phyloP scores from a whole-genome alignment of 352 stramenopile species.

The Sclerospora graminicola region DNA sequence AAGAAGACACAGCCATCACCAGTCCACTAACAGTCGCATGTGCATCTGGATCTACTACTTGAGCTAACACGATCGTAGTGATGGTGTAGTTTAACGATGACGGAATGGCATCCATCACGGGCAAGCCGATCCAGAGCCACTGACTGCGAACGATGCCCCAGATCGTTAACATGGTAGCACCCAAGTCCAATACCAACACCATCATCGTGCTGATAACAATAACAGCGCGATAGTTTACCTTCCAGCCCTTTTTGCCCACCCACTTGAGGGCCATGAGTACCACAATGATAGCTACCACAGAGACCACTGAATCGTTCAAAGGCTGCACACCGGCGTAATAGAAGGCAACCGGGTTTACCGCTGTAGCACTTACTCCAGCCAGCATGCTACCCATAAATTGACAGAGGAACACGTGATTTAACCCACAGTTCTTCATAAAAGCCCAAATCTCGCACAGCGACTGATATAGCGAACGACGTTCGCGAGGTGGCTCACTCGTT shows the following conservation, averaged over 20 bases:
- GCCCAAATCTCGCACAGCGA: conserved; percentile 24
- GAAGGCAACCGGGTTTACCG: conserved; percentile 30
- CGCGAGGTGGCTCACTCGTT: conserved; percentile 8
- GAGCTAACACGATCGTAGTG: conserved; percentile 30
- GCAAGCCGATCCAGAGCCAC: conserved; percentile 55
- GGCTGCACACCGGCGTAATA: conserved; percentile 45
- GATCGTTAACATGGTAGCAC: conserved; percentile 39
- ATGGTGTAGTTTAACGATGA: conserved; percentile 45
- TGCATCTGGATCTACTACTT: conserved; percentile 32
- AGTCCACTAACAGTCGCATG: conserved; percentile 22
- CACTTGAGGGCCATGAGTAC: conserved; percentile 22
- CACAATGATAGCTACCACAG: conserved; percentile 25
- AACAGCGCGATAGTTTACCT: conserved; percentile 27
- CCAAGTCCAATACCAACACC: conserved; percentile 30
- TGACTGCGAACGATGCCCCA: conserved; percentile 50
- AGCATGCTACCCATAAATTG: conserved; percentile 32
- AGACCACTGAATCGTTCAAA: conserved; percentile 46
- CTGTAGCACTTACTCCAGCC: conserved; percentile 26
- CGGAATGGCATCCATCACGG: conserved; percentile 43
- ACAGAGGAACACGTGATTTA: conserved; percentile 31
- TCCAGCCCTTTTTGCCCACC: conserved; percentile 31
- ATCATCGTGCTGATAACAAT: conserved; percentile 26
- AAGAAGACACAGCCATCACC: conserved; percentile 43
- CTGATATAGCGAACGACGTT: conserved; percentile 14
- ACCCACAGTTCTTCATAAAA: conserved; percentile 24